Conservation (phyloP, 2,329 filamentous ascomycete species). For the Colletotrichum truncatum region DNA sequence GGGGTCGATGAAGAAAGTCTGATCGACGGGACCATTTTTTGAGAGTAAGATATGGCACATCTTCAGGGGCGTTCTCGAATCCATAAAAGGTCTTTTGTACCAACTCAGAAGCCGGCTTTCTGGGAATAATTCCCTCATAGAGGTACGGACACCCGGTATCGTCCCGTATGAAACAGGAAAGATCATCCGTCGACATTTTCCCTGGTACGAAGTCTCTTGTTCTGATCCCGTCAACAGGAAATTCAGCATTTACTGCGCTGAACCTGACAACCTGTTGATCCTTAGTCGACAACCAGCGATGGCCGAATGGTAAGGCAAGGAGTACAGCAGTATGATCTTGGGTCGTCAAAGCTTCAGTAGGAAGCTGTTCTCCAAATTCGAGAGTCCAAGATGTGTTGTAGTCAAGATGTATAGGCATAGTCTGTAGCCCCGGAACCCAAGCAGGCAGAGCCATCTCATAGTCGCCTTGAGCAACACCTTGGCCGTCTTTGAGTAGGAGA, state of each 20-base stretch:
- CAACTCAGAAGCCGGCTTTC: constrained; percentile 52
- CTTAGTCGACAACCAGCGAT: constrained; percentile 53
- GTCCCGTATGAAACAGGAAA: constrained; percentile 52
- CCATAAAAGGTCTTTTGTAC: constrained; percentile 48
- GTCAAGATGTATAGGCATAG: constrained; percentile 52
- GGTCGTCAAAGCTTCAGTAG: constrained; percentile 19
- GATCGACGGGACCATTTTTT: constrained; percentile 61
- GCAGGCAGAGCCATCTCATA: constrained; percentile 56
- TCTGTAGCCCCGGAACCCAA: constrained; percentile 45
- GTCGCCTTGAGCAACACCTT: constrained; percentile 42
- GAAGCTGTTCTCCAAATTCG: constrained; percentile 36
- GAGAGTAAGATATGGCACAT: constrained; percentile 60
- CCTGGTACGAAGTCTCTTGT: constrained; percentile 36
- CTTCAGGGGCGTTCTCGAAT: constrained; percentile 45
- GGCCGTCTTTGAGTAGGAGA: constrained; percentile 34
- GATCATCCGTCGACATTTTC: constrained; percentile 31
- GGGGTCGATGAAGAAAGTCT: constrained; percentile 64
- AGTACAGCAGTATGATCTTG: constrained; percentile 56
- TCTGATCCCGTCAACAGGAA: constrained; percentile 44
- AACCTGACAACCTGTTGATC: constrained; percentile 55
- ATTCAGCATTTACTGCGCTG: constrained; percentile 32
- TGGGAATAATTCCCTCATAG: constrained; percentile 50
- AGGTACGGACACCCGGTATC: constrained; percentile 45
- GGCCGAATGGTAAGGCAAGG: constrained; percentile 55
- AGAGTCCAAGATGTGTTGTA: constrained; percentile 46